A percentile compares a stretch with the other conserved stretches of the same genome.
Conservation (phyloP, 306 rosid genomes). For the Luffa acutangula region DNA sequence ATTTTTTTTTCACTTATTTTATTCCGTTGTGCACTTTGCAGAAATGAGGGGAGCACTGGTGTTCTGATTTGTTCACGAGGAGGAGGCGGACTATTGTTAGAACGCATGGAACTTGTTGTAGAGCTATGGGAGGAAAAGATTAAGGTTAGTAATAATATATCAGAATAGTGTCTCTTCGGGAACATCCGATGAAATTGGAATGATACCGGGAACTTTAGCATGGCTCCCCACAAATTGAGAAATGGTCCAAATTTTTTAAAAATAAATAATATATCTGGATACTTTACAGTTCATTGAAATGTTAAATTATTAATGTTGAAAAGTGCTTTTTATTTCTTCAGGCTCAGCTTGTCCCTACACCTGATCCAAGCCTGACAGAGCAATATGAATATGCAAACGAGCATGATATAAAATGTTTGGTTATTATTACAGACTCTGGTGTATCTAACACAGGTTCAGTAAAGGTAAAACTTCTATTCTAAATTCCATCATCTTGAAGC, state of each 20-base stretch:
- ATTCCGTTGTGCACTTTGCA: constrained; percentile 20
- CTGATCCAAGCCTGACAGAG: constrained; percentile 93
- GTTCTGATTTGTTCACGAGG: constrained; percentile 93
- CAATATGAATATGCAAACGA: constrained; percentile 93
- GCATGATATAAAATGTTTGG: constrained; percentile 81
- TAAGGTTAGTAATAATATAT: constrained; percentile 40
- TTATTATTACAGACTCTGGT: constrained; percentile 65
- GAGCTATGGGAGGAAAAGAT: constrained; percentile 83
- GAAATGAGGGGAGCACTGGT: constrained; percentile 50
- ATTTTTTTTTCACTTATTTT: neutral
- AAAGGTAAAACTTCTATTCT: constrained; percentile 38
- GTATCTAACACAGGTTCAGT: constrained; percentile 46
- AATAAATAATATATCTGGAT: neutral
- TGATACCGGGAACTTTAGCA: too few species aligned
- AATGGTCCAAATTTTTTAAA: too few species aligned
- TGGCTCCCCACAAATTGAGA: too few species aligned
- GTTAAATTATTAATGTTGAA: neutral
- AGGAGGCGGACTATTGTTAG: constrained; percentile 79
- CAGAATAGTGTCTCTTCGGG: too few species aligned
- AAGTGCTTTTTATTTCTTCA: constrained; percentile 27
- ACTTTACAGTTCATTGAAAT: neutral
- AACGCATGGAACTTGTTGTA: constrained; percentile 82
- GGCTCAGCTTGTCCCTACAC: constrained; percentile 79
- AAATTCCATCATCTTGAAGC: neutral
- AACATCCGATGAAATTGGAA: too few species aligned